Conservation (phyloP, 2,329 filamentous ascomycete species). For the Dactylellina parvicollis region DNA sequence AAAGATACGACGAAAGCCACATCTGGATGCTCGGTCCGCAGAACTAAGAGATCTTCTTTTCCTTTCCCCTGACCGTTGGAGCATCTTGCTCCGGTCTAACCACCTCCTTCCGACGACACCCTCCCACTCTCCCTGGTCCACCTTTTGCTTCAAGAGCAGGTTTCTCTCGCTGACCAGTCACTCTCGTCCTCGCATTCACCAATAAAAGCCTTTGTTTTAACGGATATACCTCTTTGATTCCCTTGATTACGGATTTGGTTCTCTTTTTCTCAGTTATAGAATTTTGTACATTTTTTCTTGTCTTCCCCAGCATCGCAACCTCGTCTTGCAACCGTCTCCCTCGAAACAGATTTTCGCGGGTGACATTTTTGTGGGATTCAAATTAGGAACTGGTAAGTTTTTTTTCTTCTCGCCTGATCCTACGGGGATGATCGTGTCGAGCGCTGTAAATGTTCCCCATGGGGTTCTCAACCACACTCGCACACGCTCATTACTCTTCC, state of each 20-base stretch:
- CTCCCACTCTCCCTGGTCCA: constrained; percentile 22
- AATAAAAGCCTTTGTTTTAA: constrained; percentile 52
- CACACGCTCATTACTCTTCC: constrained; percentile 5
- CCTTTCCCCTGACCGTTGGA: constrained; percentile 48
- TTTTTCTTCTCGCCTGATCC: constrained; percentile 30
- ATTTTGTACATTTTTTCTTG: constrained; percentile 29
- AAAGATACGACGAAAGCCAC: constrained; percentile 4
- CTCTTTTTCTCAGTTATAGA: constrained; percentile 36
- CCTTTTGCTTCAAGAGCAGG: constrained; percentile 49
- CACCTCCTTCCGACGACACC: constrained; percentile 20
- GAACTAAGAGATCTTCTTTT: constrained; percentile 34
- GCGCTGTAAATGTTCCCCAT: constrained; percentile 12
- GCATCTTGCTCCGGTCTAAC: constrained; percentile 47
- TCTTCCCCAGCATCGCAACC: constrained; percentile 20
- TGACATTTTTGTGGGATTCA: constrained; percentile 32
- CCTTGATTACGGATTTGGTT: constrained; percentile 44
- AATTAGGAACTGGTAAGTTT: constrained; percentile 54
- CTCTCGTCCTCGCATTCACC: background rate
- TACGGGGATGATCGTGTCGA: constrained; percentile 25
- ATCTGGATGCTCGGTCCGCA: constrained; percentile 46
- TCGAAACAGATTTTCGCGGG: constrained; percentile 42
- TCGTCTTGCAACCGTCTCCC: constrained; percentile 19
- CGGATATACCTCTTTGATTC: constrained; percentile 51
- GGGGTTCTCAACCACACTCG: background rate
- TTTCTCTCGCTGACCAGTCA: constrained; percentile 46